Conservation (phyloP, 352 stramenopile genomes). For the Globisporangium spinosum region DNA sequence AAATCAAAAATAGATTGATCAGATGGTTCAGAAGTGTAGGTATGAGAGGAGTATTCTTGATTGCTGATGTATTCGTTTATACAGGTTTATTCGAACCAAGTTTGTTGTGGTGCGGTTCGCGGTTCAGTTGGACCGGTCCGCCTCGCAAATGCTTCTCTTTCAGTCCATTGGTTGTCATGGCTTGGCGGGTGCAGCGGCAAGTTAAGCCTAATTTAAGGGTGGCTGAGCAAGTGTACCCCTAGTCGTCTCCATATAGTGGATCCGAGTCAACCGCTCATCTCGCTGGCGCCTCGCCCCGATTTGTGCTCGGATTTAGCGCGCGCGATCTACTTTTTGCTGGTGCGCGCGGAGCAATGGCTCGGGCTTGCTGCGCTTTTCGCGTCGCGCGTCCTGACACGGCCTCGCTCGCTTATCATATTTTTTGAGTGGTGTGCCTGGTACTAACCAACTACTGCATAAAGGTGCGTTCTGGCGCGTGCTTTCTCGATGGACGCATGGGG, state of each 20-base stretch:
- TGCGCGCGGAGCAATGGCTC: slow-evolving; percentile 3
- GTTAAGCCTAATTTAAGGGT: slow-evolving; percentile 13
- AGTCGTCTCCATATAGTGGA: slow-evolving; percentile 1
- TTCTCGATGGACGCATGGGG: background rate
- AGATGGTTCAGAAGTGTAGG: background rate
- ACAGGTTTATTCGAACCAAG: slow-evolving; percentile 4
- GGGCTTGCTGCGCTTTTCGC: slow-evolving; percentile 7
- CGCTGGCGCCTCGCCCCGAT: background rate
- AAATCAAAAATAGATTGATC: background rate
- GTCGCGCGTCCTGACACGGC: background rate
- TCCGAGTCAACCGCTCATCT: background rate
- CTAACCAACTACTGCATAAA: slow-evolving; percentile 41
- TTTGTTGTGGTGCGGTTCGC: background rate
- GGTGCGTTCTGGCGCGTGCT: slow-evolving; percentile 16
- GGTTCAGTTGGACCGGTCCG: slow-evolving; percentile 7
- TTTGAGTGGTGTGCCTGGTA: slow-evolving; percentile 75
- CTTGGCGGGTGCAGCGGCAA: slow-evolving; percentile 6
- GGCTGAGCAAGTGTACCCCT: background rate
- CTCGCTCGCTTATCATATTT: slow-evolving; percentile 33
- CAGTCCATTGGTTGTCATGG: slow-evolving; percentile 33
- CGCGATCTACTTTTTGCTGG: slow-evolving; percentile 4
- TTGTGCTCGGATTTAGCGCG: slow-evolving; percentile 7
- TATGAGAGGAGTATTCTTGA: background rate
- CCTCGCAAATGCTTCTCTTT: slow-evolving; percentile 8
- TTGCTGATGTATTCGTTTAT: background rate